Evolutionary conservation across 1,139 yeast genomes (phyloP).

Genomic region (Saccharomyces hybrid): DNA sequence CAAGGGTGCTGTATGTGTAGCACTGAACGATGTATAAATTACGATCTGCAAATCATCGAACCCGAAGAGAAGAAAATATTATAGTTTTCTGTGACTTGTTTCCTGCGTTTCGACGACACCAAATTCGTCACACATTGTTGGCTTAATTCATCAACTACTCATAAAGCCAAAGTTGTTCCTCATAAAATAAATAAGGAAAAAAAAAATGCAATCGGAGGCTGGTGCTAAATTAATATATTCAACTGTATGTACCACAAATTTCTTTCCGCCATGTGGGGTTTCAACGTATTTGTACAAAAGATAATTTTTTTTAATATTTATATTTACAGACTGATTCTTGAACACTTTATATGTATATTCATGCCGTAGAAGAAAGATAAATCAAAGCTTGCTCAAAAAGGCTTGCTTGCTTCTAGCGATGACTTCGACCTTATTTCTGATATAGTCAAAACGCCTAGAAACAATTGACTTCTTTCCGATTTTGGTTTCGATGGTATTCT

Average conservation of each 20-base stretch:
- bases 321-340: background rate
- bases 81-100: background rate
- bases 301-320: background rate
- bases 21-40: conserved; percentile 74
- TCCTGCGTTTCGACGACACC: background rate
- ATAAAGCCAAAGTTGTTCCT: too few species aligned
- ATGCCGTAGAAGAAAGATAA: background rate
- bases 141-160: too few species aligned
- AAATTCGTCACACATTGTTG: too few species aligned
- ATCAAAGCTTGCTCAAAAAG: conserved; percentile 24
- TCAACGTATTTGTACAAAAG: too few species aligned
- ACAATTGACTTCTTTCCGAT: conserved; percentile 34
- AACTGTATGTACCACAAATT: too few species aligned
- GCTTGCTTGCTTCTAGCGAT: conserved; percentile 36
- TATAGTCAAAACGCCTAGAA: conserved; percentile 46
- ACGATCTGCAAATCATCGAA: background rate
- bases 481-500: conserved; percentile 24
- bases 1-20: conserved; percentile 94
- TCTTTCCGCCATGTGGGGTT: too few species aligned
- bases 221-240: too few species aligned
- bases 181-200: too few species aligned
- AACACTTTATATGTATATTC: background rate
- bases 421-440: conserved; percentile 37
- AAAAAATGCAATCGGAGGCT: too few species aligned
- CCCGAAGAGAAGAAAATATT: background rate